Percentiles rank a stretch among this genome's conserved stretches.
phyloP scores from a whole-genome alignment of 202 grass and related monocot species.

The Schoenoplectus tabernaemontani region DNA sequence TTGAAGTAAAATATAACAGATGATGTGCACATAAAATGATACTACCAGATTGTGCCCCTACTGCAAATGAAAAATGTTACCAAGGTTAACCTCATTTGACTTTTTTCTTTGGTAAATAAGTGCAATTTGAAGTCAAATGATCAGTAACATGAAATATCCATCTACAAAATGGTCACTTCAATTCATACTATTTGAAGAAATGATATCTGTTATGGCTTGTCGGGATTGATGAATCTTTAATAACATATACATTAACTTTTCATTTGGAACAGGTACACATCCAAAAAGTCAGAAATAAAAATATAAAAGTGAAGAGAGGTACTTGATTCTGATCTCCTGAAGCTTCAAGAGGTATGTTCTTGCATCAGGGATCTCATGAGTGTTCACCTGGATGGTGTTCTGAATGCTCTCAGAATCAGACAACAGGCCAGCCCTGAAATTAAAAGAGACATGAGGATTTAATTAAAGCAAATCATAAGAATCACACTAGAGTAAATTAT shows the following conservation, averaged over 20 bases:
- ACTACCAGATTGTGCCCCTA: background rate
- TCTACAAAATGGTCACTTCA: background rate
- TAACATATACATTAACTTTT: background rate
- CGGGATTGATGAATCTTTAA: background rate
- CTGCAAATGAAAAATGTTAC: background rate
- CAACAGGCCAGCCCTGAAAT: conserved; percentile 69
- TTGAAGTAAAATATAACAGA: background rate
- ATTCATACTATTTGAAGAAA: background rate
- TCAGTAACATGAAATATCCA: background rate
- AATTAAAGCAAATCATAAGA: background rate
- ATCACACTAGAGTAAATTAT: background rate
- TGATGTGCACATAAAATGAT: background rate
- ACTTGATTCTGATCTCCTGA: conserved; percentile 84
- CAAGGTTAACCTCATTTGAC: background rate
- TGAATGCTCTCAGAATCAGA: conserved; percentile 77
- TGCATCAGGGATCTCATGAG: conserved; percentile 79
- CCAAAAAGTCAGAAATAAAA: background rate
- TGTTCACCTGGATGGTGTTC: conserved; percentile 57
- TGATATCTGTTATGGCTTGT: background rate
- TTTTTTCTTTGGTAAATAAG: background rate
- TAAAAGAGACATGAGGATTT: conserved; percentile 17
- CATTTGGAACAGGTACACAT: background rate
- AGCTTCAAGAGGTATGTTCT: conserved; percentile 77
- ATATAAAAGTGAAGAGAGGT: conserved; percentile 11
- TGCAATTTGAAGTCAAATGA: background rate